A percentile compares a stretch with the other conserved stretches of the same genome.
phyloP scores from a whole-genome alignment of 208 protist species.

The Wallacemonas sp. region DNA sequence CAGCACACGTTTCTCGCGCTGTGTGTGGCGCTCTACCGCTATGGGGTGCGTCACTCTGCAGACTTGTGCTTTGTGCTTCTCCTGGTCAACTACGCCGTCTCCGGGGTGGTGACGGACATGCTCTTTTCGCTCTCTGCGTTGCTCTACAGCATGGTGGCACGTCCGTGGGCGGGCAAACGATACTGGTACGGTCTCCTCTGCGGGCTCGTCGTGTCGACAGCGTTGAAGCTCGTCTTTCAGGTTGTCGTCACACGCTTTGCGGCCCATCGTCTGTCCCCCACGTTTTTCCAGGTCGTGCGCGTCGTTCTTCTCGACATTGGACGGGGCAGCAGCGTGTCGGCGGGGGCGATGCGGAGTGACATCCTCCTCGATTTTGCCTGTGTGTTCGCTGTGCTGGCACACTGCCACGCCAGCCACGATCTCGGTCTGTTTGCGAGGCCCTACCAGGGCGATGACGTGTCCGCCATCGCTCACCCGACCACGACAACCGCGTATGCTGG shows the following conservation, averaged over 20 bases:
- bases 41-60: slow-evolving; percentile 25
- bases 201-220: slow-evolving; percentile 24
- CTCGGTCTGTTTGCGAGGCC: slow-evolving; percentile 5
- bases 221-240: slow-evolving; percentile 34
- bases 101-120: slow-evolving; percentile 39
- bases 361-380: slow-evolving; percentile 27
- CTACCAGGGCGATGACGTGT: neutral
- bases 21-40: slow-evolving; percentile 13
- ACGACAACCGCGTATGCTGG: too few relatives aligned
- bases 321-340: slow-evolving; percentile 7
- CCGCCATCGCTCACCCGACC: neutral
- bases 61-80: slow-evolving; percentile 35
- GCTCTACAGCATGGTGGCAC: slow-evolving; percentile 33
- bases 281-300: neutral
- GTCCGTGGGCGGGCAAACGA: slow-evolving; percentile 34
- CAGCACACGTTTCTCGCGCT: neutral
- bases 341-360: slow-evolving; percentile 18
- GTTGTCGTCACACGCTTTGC: slow-evolving; percentile 20
- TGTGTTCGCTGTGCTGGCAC: neutral
- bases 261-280: neutral
- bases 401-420: slow-evolving; percentile 7
- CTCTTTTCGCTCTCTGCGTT: slow-evolving; percentile 31
- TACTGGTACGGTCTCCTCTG: slow-evolving; percentile 29
- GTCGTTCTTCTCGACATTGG: slow-evolving; percentile 8
- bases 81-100: slow-evolving; percentile 43